Percentiles rank a stretch among this genome's conserved stretches.
These are phyloP conservation scores for Pythium oligandrum DNA, from an alignment of 352 stramenopile species.

Conservation along the genomic window DNA sequence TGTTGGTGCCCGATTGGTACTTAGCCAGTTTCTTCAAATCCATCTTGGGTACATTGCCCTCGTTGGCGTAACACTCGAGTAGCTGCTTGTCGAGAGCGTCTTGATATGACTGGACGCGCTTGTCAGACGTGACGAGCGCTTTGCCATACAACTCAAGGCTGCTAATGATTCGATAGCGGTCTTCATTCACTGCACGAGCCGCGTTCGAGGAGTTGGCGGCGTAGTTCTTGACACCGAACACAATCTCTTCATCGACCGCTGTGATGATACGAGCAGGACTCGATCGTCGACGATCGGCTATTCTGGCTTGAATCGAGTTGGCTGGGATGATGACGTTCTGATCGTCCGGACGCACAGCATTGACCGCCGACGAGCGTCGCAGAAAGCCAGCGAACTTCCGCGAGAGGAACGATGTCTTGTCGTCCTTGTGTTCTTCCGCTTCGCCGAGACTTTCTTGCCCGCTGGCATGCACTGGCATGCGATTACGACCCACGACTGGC, in stretches of 20 bases:
- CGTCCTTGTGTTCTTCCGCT: slow-evolving; percentile 24
- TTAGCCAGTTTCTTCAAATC: slow-evolving; percentile 34
- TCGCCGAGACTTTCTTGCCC: slow-evolving; percentile 11
- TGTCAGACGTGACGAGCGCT: slow-evolving; percentile 39
- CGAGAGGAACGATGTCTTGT: slow-evolving; percentile 42
- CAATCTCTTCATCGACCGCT: slow-evolving; percentile 46
- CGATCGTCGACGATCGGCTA: too few species aligned
- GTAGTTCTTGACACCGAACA: slow-evolving; percentile 37
- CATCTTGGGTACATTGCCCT: slow-evolving; percentile 32
- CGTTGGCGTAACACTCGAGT: slow-evolving; percentile 45
- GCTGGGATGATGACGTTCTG: slow-evolving; percentile 12
- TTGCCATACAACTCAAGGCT: slow-evolving; percentile 58
- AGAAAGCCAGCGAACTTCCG: slow-evolving; percentile 40
- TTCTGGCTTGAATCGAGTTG: neutral
- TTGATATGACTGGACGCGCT: slow-evolving; percentile 19
- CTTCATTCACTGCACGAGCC: slow-evolving; percentile 50
- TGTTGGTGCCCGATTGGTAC: slow-evolving; percentile 26
- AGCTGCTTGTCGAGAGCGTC: slow-evolving; percentile 28
- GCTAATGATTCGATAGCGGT: slow-evolving; percentile 66
- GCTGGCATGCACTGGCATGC: slow-evolving; percentile 17
- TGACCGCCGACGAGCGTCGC: slow-evolving; percentile 35
- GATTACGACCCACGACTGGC: slow-evolving; percentile 8
- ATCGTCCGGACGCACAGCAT: slow-evolving; percentile 14
- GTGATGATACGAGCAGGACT: slow-evolving; percentile 4
- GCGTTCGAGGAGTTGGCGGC: slow-evolving; percentile 41